Conservation (phyloP, 2,329 filamentous ascomycete species). For the Penicillium brasilianum region DNA sequence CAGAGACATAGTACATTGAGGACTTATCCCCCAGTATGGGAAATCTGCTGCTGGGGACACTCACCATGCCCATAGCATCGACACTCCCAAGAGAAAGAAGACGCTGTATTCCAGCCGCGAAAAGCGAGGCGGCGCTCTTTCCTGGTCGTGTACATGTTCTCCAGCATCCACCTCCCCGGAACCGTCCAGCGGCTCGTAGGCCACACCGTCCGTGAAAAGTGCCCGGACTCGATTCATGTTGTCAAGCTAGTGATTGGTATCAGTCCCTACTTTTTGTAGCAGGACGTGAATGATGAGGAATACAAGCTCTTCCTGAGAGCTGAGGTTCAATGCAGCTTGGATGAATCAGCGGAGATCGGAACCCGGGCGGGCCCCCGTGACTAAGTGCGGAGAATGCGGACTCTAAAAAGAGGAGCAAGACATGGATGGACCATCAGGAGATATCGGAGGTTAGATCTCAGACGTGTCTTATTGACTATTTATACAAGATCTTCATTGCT, state of each 20-base stretch:
- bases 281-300: background rate
- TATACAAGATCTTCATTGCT: constrained; percentile 22
- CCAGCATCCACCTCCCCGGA: constrained; percentile 37
- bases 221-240: constrained; percentile 45
- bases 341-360: constrained; percentile 21
- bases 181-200: constrained; percentile 41
- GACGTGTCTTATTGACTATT: constrained; percentile 15
- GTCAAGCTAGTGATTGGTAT: background rate
- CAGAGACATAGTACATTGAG: background rate
- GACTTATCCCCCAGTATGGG: background rate
- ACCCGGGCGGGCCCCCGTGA: constrained; percentile 15
- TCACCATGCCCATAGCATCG: constrained; percentile 98
- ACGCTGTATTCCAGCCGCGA: constrained; percentile 86
- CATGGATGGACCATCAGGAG: no score
- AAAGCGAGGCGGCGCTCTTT: constrained; percentile 55
- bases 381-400: constrained; percentile 14
- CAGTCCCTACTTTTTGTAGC: background rate
- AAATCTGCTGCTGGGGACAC: constrained; percentile 28
- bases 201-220: constrained; percentile 37
- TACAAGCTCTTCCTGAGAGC: background rate
- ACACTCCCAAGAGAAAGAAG: constrained; percentile 82
- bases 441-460: background rate
- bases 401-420: no score
- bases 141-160: constrained; percentile 30
- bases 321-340: constrained; percentile 12